Base-by-base conservation (phyloP, 2,329 filamentous ascomycete species). In the Thelonectria rubi region DNA sequence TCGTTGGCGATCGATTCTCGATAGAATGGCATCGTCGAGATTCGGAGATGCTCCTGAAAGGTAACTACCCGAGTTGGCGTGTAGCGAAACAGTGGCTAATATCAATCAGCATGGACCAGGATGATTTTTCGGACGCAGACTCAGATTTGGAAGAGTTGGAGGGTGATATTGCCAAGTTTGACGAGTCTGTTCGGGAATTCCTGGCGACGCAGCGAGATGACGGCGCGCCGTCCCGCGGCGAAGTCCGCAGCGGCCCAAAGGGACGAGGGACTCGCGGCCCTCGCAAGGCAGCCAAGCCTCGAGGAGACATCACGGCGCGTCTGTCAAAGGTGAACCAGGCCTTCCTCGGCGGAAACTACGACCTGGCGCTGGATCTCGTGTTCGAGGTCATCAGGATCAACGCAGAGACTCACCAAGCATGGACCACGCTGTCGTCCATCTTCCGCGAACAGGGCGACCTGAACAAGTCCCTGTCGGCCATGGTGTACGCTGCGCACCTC, bases 361-460 rank as follows among this genome's bases (percentile, higher is more conserved):
- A 86, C 5, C 79, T 82, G 42, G 88, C 90, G 5, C 78, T 87
- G 37, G 81, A 83, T 15, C 78, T 85, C 20, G 83, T 87, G 9
- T 82, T 84, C 42, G 87, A 90, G 68, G 84, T 90, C 59, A 88
- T 91, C 69, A 83, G 87, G 52, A 88, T 90, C 72, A 90, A 91
- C 64, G 86, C 86, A 18, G 87, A 90, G 72, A 89, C 86, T 1
- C 82, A 88, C 63, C 83, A 86, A 66, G 88, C 88, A 21, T 91
- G 88, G 88, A 84, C 82, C 14, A 79, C 88, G 12, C 74, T 91
- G 47, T 82, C 86, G 0, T 84, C 86, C 3, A 85, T 90, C 55
- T 86, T 87, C 68, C 79, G 84, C 60, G 87, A 90, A 71, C 81
- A 85, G 59, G 85, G 85, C 2, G 82, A 88, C 48, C 76, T 79